Percentiles rank a stretch among this genome's conserved stretches.
Conservation (phyloP, 108 stramenopile species). For the Nitzschia palea region DNA sequence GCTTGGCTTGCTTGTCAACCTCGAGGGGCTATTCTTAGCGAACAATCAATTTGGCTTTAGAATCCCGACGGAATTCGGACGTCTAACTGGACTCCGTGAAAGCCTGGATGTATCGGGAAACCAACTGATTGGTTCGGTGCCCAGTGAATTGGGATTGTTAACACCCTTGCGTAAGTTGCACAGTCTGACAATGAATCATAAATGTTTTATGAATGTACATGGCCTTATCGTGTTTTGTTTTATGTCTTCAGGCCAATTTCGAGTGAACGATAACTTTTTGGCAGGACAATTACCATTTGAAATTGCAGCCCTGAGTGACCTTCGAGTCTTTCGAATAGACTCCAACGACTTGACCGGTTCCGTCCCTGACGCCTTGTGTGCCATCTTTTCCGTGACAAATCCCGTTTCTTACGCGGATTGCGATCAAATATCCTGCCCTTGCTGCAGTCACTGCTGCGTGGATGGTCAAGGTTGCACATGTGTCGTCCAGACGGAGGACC, state of each 20-base stretch:
- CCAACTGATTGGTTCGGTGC: slow-evolving; percentile 48
- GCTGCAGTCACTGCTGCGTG: slow-evolving; percentile 33
- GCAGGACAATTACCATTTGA: slow-evolving; percentile 23
- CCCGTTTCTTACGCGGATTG: slow-evolving; percentile 33
- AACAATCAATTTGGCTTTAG: slow-evolving; percentile 49
- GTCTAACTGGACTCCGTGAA: slow-evolving; percentile 45
- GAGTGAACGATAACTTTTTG: slow-evolving; percentile 27
- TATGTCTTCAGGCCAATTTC: slow-evolving; percentile 22
- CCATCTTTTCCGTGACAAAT: slow-evolving; percentile 1
- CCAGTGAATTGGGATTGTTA: slow-evolving; percentile 38
- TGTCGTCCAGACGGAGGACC: background rate
- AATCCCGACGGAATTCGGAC: slow-evolving; percentile 67
- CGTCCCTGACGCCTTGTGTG: slow-evolving; percentile 28
- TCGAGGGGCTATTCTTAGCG: slow-evolving; percentile 52
- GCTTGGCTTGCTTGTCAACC: slow-evolving; percentile 47
- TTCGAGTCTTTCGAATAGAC: slow-evolving; percentile 38
- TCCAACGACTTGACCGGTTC: slow-evolving; percentile 35
- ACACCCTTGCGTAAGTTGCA: slow-evolving; percentile 30
- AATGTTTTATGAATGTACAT: background rate
- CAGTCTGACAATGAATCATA: background rate
- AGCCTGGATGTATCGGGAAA: slow-evolving; percentile 55
- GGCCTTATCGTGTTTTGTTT: background rate
- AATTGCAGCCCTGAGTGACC: slow-evolving; percentile 7
- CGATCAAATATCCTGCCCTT: slow-evolving; percentile 22
- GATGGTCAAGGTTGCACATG: slow-evolving; percentile 19